These are phyloP conservation scores for Plasmodium cynomolgi DNA, from an alignment of 169 alveolate genomes.

Conservation along the genomic window DNA sequence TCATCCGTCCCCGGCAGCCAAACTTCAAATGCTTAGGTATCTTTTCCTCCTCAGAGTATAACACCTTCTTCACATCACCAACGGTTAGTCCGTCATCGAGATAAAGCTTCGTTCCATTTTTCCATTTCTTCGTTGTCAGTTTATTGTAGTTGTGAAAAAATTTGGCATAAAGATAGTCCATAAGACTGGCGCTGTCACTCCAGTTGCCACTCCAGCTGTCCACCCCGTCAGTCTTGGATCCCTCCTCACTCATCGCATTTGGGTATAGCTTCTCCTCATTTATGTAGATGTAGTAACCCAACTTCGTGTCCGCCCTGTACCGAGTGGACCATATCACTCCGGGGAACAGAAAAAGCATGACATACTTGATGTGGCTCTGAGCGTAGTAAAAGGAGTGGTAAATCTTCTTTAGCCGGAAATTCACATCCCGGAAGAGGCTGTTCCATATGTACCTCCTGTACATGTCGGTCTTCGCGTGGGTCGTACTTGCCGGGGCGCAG, in stretches of 20 bases:
- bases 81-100: conserved; percentile 86
- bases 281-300: conserved; percentile 85
- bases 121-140: conserved; percentile 76
- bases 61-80: conserved; percentile 77
- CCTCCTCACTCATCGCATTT: not conserved
- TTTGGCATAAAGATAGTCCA: not conserved
- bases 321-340: conserved; percentile 86
- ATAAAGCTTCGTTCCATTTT: conserved; percentile 85
- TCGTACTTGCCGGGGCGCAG: not conserved
- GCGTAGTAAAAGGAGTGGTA: conserved; percentile 89
- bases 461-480: conserved; percentile 8
- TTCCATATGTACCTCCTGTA: conserved; percentile 66
- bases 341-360: conserved; percentile 86
- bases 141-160: conserved; percentile 52
- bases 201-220: not conserved
- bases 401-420: conserved; percentile 83
- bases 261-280: conserved; percentile 68
- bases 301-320: conserved; percentile 87
- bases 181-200: not conserved
- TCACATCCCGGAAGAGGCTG: conserved; percentile 78
- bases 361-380: conserved; percentile 88
- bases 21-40: conserved; percentile 80
- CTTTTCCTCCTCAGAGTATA: conserved; percentile 75
- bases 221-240: not conserved
- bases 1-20: conserved; percentile 88